These are phyloP conservation scores for Alternaria sp. DNA, from an alignment of 2,329 filamentous ascomycete genomes.

Conservation along the genomic window DNA sequence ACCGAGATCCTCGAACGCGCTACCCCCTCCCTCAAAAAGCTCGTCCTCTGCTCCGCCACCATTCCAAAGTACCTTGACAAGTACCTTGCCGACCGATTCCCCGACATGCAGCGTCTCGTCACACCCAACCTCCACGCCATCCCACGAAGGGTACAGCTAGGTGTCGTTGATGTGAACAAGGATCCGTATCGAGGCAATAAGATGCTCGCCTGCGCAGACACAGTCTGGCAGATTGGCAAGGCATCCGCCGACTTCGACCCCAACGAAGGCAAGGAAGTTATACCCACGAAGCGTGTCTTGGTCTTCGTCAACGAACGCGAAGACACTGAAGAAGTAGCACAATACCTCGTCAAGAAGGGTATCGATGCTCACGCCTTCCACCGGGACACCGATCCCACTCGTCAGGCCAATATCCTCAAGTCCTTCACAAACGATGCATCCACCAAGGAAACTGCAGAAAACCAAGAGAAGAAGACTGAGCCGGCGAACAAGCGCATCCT, in stretches of 20 bases:
- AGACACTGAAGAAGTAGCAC: conserved; percentile 80
- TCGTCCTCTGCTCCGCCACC: conserved; percentile 94
- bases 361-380: conserved; percentile 88
- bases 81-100: conserved; percentile 82
- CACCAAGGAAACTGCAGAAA: neutral
- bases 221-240: conserved; percentile 91
- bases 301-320: conserved; percentile 98
- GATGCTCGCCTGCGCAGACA: conserved; percentile 89
- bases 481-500: conserved; percentile 58
- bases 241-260: conserved; percentile 61
- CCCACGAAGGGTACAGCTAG: conserved; percentile 90
- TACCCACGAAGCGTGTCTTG: conserved; percentile 82
- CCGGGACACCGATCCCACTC: conserved; percentile 80
- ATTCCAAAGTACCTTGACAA: conserved; percentile 90
- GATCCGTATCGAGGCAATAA: conserved; percentile 96
- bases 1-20: conserved; percentile 82
- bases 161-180: conserved; percentile 88
- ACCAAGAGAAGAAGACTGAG: conserved; percentile 4
- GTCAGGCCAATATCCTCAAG: conserved; percentile 78
- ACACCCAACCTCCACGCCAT: conserved; percentile 97
- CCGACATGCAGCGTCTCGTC: conserved; percentile 82
- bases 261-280: conserved; percentile 58
- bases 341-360: conserved; percentile 82
- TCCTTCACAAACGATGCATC: conserved; percentile 64
- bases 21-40: conserved; percentile 80